A percentile compares a stretch with the other conserved stretches of the same genome.
Conservation (phyloP, 352 stramenopile genomes). For the Phytophthora agathidicida region DNA sequence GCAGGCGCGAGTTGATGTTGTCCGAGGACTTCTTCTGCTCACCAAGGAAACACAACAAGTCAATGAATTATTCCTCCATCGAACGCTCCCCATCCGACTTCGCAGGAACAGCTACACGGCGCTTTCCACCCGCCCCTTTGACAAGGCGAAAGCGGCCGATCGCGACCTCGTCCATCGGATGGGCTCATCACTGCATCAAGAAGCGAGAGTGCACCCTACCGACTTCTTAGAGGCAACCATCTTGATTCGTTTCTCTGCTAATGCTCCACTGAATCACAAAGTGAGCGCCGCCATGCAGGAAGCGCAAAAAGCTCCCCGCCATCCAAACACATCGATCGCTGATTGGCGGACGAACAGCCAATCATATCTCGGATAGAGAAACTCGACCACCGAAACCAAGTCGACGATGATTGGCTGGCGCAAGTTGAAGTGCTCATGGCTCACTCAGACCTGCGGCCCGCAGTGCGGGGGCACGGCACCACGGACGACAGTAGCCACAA, state of each 20-base stretch:
- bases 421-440: no score
- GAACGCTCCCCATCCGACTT: constrained; percentile 43
- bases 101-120: constrained; percentile 29
- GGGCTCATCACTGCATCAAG: constrained; percentile 17
- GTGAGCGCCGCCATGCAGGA: no score
- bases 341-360: no score
- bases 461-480: no score
- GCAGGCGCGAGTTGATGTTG: constrained; percentile 99
- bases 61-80: constrained; percentile 30
- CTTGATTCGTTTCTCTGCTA: constrained; percentile 68
- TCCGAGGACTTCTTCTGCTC: constrained; percentile 98
- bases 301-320: no score
- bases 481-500: no score
- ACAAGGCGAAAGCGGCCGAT: neutral
- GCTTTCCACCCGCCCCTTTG: neutral
- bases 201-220: constrained; percentile 48
- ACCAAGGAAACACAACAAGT: constrained; percentile 3
- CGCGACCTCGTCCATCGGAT: constrained; percentile 69
- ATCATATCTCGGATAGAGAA: no score
- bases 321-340: constrained; percentile 1
- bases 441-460: no score
- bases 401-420: no score
- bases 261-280: constrained; percentile 69
- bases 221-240: constrained; percentile 93
- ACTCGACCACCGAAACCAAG: no score